Percentiles rank a stretch among this genome's conserved stretches.
These are phyloP conservation scores for Colletotrichum sp. DNA, from an alignment of 2,329 filamentous ascomycete species.

Conservation along the genomic window DNA sequence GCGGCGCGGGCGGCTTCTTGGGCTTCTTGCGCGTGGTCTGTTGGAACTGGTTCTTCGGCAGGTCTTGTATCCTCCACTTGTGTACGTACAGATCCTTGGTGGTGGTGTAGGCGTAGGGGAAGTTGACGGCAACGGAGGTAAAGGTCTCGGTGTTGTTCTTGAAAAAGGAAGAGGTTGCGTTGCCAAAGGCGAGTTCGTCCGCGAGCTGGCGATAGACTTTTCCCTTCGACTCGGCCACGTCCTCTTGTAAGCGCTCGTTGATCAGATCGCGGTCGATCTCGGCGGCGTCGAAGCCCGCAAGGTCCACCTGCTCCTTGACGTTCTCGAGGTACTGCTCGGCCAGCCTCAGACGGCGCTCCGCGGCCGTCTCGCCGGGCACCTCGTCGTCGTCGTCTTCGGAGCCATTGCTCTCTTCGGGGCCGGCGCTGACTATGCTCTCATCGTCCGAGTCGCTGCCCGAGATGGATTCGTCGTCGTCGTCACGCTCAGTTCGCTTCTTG, in stretches of 20 bases:
- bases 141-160: constrained; percentile 78
- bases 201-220: constrained; percentile 85
- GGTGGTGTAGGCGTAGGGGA: constrained; percentile 86
- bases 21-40: constrained; percentile 61
- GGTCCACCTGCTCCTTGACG: constrained; percentile 81
- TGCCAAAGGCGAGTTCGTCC: constrained; percentile 71
- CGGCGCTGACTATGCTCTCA: constrained; percentile 46
- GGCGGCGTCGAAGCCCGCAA: constrained; percentile 88
- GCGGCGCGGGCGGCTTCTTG: constrained; percentile 62
- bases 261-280: constrained; percentile 94
- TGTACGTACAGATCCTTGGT: constrained; percentile 84
- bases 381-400: constrained; percentile 63
- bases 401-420: constrained; percentile 49
- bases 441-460: constrained; percentile 82
- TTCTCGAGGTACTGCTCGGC: constrained; percentile 95
- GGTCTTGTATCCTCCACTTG: constrained; percentile 85
- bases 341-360: constrained; percentile 83
- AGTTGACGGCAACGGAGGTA: constrained; percentile 79
- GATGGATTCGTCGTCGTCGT: constrained; percentile 69
- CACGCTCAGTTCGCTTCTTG: constrained; percentile 55
- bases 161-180: constrained; percentile 74
- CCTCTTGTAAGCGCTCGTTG: constrained; percentile 87
- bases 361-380: constrained; percentile 82
- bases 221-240: constrained; percentile 90
- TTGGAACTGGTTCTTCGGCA: constrained; percentile 64